A percentile compares a stretch with the other conserved stretches of the same genome.
Evolutionary conservation across 768 basidiomycete genomes (phyloP).

Genomic region (Pulveroboletus ravenelii): DNA sequence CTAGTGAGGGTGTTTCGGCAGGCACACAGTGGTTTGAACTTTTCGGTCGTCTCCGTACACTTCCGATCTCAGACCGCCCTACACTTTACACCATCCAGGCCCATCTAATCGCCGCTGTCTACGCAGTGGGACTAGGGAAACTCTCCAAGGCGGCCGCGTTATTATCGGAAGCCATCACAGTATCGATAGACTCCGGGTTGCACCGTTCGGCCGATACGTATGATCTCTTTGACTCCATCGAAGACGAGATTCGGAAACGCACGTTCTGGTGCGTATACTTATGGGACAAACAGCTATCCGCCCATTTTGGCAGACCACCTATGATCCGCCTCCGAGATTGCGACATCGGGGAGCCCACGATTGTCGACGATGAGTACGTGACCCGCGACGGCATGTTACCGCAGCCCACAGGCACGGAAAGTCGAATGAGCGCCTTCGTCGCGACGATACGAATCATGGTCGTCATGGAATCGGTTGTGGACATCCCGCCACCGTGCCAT

Average conservation of each 20-base stretch:
- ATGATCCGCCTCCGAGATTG: constrained; percentile 85
- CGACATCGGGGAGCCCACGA: constrained; percentile 82
- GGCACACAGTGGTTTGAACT: constrained; percentile 92
- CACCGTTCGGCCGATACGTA: constrained; percentile 85
- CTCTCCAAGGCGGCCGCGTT: constrained; percentile 84
- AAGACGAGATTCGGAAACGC: constrained; percentile 87
- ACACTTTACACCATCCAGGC: constrained; percentile 91
- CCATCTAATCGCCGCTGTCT: constrained; percentile 86
- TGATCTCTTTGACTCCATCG: constrained; percentile 83
- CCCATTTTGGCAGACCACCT: constrained; percentile 86
- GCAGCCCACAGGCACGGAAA: constrained; percentile 69
- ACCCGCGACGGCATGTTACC: constrained; percentile 61
- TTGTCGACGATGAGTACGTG: constrained; percentile 88
- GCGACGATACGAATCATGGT: constrained; percentile 74
- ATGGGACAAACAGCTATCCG: constrained; percentile 91
- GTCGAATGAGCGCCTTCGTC: constrained; percentile 79
- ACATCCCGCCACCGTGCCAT: constrained; percentile 64
- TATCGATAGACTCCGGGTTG: constrained; percentile 84
- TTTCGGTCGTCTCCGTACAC: constrained; percentile 78
- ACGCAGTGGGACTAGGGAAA: constrained; percentile 85
- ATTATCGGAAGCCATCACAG: constrained; percentile 80
- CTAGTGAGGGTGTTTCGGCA: constrained; percentile 79
- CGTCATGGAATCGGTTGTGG: constrained; percentile 83
- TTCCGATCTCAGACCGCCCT: constrained; percentile 83
- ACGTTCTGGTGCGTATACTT: constrained; percentile 97